These are phyloP conservation scores for Aspergillus phoenicis DNA, from an alignment of 2,329 filamentous ascomycete genomes.

Conservation along the genomic window DNA sequence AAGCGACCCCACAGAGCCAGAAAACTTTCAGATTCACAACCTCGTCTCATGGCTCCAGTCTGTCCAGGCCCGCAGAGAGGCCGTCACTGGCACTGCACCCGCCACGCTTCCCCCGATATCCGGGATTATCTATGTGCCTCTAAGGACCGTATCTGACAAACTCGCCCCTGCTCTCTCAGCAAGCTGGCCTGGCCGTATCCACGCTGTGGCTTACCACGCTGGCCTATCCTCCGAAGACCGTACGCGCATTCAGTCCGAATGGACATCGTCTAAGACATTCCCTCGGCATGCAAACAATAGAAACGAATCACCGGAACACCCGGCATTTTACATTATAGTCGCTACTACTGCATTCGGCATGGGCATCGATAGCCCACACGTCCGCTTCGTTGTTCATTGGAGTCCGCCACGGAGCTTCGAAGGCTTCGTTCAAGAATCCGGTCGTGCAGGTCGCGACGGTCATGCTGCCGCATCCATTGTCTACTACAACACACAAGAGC, in stretches of 20 bases:
- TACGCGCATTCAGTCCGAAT: constrained; percentile 56
- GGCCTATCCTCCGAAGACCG: constrained; percentile 72
- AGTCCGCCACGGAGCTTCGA: constrained; percentile 91
- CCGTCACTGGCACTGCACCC: constrained; percentile 46
- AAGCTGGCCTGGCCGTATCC: constrained; percentile 35
- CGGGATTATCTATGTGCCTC: constrained; percentile 52
- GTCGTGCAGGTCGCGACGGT: constrained; percentile 84
- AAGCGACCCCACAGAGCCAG: constrained; percentile 32
- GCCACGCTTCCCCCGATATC: constrained; percentile 40
- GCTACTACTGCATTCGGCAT: constrained; percentile 96
- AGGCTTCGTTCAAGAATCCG: constrained; percentile 94
- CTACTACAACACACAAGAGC: constrained; percentile 87
- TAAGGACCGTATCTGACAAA: constrained; percentile 43
- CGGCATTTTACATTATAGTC: constrained; percentile 86
- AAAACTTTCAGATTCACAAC: constrained; percentile 72
- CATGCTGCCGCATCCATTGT: constrained; percentile 84
- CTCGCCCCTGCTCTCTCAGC: constrained; percentile 42
- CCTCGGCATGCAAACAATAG: constrained; percentile 5
- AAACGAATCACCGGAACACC: constrained; percentile 31
- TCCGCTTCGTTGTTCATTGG: constrained; percentile 95
- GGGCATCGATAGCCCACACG: constrained; percentile 95
- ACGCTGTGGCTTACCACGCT: constrained; percentile 53
- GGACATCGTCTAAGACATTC: constrained; percentile 34
- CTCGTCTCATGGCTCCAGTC: constrained; percentile 75
- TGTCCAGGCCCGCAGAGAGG: constrained; percentile 70